Evolutionary conservation across 208 protist species (phyloP), one percentile per base, ranked within the genome.

Genomic region (Acanthamoeba lenticulata): DNA sequence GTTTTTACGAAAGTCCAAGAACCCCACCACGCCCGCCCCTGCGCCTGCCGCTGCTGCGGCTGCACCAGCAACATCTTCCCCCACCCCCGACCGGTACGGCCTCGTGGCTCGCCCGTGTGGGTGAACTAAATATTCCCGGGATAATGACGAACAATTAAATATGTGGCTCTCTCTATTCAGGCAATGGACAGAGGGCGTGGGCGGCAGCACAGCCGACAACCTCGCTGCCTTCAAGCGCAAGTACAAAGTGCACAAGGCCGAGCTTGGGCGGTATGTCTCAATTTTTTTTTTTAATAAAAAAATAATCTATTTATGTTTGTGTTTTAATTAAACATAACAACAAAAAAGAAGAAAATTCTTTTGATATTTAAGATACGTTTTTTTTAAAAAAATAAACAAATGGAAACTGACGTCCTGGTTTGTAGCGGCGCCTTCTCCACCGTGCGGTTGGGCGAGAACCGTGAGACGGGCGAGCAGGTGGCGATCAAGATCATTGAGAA

Each of bases 401-500:
- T 21, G 27, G 29, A 83, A 44, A 83, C 29, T 47, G 72, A 83
- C 29, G n/a, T 29, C 15, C 38, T 52, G 19, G 17, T 90, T 21
- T 47, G 29, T 55, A 81, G 57, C 9, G 52, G 88, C 17, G 52
- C 88, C 2, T 79, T 81, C 40, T 62, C 62, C 6, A 42, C 40
- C 11, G 57, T 92, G 40, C 34, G 42, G 6, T 29, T 45, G 9
- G 62, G 62, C 2, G 42, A 38, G 29, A 45, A 92, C 88, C 34
- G 57, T 5, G 45, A 83, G 24, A 79, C 52, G 11, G 52, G 36
- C 19, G 62, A 92, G 57, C 27, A 79, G 52, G 52, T 67, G 88
- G 88, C 88, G 29, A 92, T 92, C 62, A 92, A 92, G 57, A 77
- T 92, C 52, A 77, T 92, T 21, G 88, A 92, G 9, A 92, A 92